These are phyloP conservation scores for Mediolabrus comicus DNA, from an alignment of 108 stramenopile species.

Conservation along the genomic window DNA sequence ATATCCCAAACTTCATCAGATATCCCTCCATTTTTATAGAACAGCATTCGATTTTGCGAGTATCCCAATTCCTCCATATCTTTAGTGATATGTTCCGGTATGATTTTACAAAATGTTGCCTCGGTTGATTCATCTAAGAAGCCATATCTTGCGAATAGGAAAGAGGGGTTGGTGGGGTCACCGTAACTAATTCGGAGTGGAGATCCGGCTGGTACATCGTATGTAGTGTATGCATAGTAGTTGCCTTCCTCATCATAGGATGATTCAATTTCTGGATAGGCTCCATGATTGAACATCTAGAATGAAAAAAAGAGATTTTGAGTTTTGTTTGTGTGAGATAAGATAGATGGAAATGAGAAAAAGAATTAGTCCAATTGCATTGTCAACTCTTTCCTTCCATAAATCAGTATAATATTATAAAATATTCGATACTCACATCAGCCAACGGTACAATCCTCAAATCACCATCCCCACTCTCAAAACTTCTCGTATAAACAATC, in stretches of 20 bases:
- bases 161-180: conserved; percentile 55
- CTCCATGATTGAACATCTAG: conserved; percentile 51
- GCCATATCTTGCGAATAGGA: conserved; percentile 58
- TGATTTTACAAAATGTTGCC: conserved; percentile 63
- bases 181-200: conserved; percentile 53
- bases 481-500: conserved; percentile 49
- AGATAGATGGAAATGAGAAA: not conserved
- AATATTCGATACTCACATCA: conserved; percentile 20
- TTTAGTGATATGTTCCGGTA: conserved; percentile 32
- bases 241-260: conserved; percentile 49
- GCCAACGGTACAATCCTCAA: conserved; percentile 47
- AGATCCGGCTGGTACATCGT: conserved; percentile 43
- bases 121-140: conserved; percentile 51
- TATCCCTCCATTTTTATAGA: conserved; percentile 57
- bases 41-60: conserved; percentile 48
- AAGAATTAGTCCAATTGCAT: too few relatives aligned
- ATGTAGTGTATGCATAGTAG: conserved; percentile 36
- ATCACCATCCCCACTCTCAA: conserved; percentile 35
- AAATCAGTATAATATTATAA: too few relatives aligned
- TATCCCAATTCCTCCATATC: conserved; percentile 61
- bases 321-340: too few relatives aligned
- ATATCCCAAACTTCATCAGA: conserved; percentile 65
- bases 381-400: too few relatives aligned
- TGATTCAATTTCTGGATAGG: conserved; percentile 31
- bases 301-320: not conserved